Evolutionary conservation across 2,329 filamentous ascomycete species (phyloP).

Genomic region (Chalaropsis ovoidea): DNA sequence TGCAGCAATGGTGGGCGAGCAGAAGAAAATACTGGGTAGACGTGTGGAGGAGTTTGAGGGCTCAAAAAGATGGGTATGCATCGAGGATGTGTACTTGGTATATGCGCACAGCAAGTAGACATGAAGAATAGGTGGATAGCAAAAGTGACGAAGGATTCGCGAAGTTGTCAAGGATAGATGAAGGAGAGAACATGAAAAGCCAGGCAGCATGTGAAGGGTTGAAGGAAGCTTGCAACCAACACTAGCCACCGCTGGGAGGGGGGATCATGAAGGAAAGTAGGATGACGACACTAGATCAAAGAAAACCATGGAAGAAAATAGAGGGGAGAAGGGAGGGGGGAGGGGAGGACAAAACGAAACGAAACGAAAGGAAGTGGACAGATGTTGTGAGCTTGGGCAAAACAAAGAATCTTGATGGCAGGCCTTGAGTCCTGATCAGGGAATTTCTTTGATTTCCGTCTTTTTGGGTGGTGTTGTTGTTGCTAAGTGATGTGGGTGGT

Average conservation of each 20-base stretch:
- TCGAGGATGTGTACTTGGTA: conserved; percentile 14
- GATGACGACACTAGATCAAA: conserved; percentile 15
- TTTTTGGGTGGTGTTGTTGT: neutral
- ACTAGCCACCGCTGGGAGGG: conserved; percentile 11
- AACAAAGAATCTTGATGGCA: neutral
- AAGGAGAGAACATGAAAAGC: conserved; percentile 9
- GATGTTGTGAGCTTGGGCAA: neutral
- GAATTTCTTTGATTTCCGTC: neutral
- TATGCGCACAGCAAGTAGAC: conserved; percentile 7
- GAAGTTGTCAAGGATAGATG: conserved; percentile 16
- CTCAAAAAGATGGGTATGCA: conserved; percentile 16
- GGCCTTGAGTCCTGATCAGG: conserved; percentile 1
- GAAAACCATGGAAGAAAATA: conserved; percentile 8
- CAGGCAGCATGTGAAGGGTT: conserved; percentile 17
- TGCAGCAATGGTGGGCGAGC: neutral
- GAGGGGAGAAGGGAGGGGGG: neutral
- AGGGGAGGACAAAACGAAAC: conserved; percentile 10
- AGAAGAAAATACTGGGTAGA: conserved; percentile 15
- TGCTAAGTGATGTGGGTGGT: neutral
- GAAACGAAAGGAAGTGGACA: neutral
- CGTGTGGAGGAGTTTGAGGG: conserved; percentile 10
- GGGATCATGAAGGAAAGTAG: conserved; percentile 21
- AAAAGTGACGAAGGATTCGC: conserved; percentile 17
- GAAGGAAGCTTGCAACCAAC: conserved; percentile 11
- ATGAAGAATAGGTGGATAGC: conserved; percentile 12